Base-by-base conservation (phyloP, 352 stramenopile species). In the Globisporangium okanoganense region DNA sequence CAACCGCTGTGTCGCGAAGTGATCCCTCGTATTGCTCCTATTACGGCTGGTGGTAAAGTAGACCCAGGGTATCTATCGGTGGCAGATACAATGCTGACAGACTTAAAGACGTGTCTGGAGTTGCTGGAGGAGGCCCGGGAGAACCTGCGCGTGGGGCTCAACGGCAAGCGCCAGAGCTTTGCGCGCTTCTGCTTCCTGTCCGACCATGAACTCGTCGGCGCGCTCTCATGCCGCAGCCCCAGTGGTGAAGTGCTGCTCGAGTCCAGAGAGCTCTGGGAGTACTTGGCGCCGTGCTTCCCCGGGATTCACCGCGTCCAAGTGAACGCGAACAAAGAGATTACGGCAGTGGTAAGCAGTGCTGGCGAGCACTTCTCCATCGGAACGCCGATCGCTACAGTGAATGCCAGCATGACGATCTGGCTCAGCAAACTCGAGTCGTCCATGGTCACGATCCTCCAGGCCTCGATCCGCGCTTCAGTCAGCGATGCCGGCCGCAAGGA, bases 171-270 rank as follows among this genome's bases (percentile, higher is more conserved):
- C 12, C 47, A 64, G 7, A 68, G 71, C 16, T 94, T 94, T 52
- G 59, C 79, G 29, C 77, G 85, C 0, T 90, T 91, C 65, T 90
- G 76, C 52, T 85, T 90, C 5, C 58, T 94, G 2, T 87, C 78
- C 0, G 82, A 94, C 24, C n/a, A 36, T 13, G 78, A 89, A 41
- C 40, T 94, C 4, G 75, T 92, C 1, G 48, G 63, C 3, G 72
- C 69, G 0, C 70, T 91, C 7, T 73, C 79, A 0, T 72, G 55
- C 13, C 50, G 50, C 14, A 62, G 59, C 0, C 6, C 49, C 7
- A 52, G 53, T 7, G 59, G 36, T 10, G 43, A 24, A 10, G 25
- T 50, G 22, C 9, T 61, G 2, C 33, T 65, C 2, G 49, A 64
- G 8, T 72, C 78, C 41, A 49, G 31, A 31, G 56, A 58, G 0